These are phyloP conservation scores for Boletus pseudo-olivaceus DNA, from an alignment of 768 basidiomycete species.

Conservation along the genomic window DNA sequence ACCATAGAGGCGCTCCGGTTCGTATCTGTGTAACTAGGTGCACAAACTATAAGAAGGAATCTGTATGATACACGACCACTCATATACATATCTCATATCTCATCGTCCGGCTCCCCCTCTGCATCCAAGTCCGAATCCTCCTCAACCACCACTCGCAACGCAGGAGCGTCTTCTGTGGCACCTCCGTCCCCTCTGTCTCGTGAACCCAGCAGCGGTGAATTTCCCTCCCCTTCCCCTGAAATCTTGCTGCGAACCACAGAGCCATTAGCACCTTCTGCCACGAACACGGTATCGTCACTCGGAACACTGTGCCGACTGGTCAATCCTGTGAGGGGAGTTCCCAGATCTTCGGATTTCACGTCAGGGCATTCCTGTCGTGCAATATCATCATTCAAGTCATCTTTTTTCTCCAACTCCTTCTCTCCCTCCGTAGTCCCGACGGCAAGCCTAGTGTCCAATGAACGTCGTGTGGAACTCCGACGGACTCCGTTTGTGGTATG, in stretches of 20 bases:
- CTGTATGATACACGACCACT: conserved; percentile 20
- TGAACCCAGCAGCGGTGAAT: conserved; percentile 6
- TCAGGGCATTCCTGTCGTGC: conserved; percentile 21
- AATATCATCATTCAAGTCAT: not conserved
- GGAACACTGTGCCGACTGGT: conserved; percentile 54
- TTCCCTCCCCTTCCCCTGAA: conserved; percentile 16
- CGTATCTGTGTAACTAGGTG: conserved; percentile 18
- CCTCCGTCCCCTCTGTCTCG: not conserved
- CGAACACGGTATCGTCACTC: conserved; percentile 55
- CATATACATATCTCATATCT: conserved; percentile 47
- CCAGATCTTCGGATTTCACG: conserved; percentile 52
- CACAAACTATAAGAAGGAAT: conserved; percentile 23
- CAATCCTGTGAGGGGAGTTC: conserved; percentile 46
- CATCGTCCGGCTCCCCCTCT: conserved; percentile 44
- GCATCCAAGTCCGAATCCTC: conserved; percentile 38
- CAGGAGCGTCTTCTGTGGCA: conserved; percentile 3
- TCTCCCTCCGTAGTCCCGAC: not conserved
- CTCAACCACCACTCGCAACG: conserved; percentile 10
- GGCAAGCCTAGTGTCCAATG: not conserved
- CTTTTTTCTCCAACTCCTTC: not conserved
- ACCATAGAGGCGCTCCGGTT: conserved; percentile 19
- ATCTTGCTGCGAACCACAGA: conserved; percentile 30
- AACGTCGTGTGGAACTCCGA: conserved; percentile 1
- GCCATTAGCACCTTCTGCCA: conserved; percentile 29
- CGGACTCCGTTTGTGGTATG: conserved; percentile 16